A percentile compares a stretch with the other conserved stretches of the same genome.
These are phyloP conservation scores for Cyberlindnera euphorbiiphila DNA, from an alignment of 805 yeast species.

Conservation along the genomic window DNA sequence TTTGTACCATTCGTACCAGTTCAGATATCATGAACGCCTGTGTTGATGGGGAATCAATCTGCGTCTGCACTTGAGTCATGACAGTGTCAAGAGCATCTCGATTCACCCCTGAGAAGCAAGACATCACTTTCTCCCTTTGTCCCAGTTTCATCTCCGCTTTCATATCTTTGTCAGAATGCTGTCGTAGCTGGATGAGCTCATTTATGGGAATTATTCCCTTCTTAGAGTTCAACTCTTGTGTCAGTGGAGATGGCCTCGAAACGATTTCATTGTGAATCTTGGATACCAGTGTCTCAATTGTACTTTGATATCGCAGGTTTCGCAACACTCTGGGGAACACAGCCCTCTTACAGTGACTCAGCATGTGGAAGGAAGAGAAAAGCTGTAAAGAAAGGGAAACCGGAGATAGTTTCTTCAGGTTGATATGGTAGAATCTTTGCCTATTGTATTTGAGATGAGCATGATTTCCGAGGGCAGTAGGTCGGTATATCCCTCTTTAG, in stretches of 20 bases:
- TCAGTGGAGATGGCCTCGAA: conserved; percentile 6
- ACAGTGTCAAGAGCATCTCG: background rate
- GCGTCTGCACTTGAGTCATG: conserved; percentile 1
- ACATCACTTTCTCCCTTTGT: conserved; percentile 3
- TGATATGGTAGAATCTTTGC: no score
- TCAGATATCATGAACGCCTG: conserved; percentile 11
- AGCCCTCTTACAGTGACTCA: no score
- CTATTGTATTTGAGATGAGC: no score
- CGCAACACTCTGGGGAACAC: background rate
- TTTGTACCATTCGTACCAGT: conserved; percentile 6
- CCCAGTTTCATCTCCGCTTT: no score
- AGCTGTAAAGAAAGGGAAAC: no score
- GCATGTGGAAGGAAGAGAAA: no score
- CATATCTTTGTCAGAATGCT: background rate
- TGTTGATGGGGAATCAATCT: background rate
- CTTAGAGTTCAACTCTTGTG: conserved; percentile 1
- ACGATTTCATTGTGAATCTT: conserved; percentile 6
- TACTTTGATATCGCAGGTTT: conserved; percentile 4
- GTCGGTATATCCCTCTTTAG: no score
- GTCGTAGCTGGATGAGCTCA: background rate
- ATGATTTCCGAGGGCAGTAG: no score
- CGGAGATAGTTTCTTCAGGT: no score
- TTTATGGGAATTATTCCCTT: background rate
- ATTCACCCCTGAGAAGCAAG: conserved; percentile 5
- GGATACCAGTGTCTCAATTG: conserved; percentile 4